Base-by-base conservation (phyloP, 805 yeast genomes). In the Wickerhamomyces canadensis region DNA sequence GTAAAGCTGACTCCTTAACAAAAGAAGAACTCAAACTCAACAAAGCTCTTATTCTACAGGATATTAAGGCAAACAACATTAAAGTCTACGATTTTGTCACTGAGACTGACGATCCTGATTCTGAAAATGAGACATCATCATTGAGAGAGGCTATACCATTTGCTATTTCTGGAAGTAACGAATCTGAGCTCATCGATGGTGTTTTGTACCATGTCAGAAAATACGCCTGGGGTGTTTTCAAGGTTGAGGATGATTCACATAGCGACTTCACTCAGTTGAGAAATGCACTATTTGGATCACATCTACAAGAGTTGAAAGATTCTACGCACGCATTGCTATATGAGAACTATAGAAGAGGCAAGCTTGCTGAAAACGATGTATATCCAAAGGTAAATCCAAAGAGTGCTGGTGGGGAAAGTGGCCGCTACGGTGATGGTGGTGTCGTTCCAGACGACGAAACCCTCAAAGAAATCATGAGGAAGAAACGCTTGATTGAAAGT, bases 261-360 rank as follows among this genome's bases (percentile, higher is more conserved):
- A 77, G 84, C 48, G 95, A 86, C 57, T 81, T 85, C 54, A 65
- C 82, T 15, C 67, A 74, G 33, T 70, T 86, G 60, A 78, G 84
- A 53, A 83, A 81, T 48, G 76, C 84, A 4, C 63, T 86, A 38
- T 70, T 86, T 49, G 81, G 83, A 37, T 80, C 91, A 5, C 94
- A 85, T 61, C 69, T 85, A 59, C 79, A 79, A 54, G 95, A 86
- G 49, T 78, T 86, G 59, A 84, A 83, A 62, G 94, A 85, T 47
- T 65, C 73, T 44, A 86, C 95, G 3, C 87, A 80, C 57, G 80
- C 80, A 51, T 66, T 72, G 26, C 68, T 86, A 45, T 86, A 86
- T 61, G 95, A 86, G 55, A 74, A 74, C 49, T 86, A 84, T 62
- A 76, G 95, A 63, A 80, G 91, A 15, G 74, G 72, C 49, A 80